Evolutionary conservation across 2,329 filamentous ascomycete species (phyloP), one percentile per base, ranked within the genome.

Genomic region (Arthrobotrys megalospora): DNA sequence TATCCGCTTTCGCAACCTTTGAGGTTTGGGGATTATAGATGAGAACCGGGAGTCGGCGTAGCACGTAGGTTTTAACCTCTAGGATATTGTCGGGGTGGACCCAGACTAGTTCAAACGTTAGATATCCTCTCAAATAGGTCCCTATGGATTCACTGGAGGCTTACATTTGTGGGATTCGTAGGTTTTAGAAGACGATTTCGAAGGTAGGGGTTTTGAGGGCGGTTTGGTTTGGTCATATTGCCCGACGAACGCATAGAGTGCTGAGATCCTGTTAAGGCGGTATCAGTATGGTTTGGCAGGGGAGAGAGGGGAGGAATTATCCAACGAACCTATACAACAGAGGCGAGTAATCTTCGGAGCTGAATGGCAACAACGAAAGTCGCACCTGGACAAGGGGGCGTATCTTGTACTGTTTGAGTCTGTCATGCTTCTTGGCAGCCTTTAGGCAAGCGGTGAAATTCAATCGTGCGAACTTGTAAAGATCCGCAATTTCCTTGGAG

Each of bases 381-480:
- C 93, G 92, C 82, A 97, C 91, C 85, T 97, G 93, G 85, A 98
- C 91, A 86, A 98, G 91, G 32, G 96, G 94, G 24, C 93, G 90
- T 81, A 98, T 92, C 84, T 91, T 93, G 87, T 98, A 98, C 28
- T 95, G 89, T 86, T 95, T 96, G 81, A 79, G 52, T 7, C 96
- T 92, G 85, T 99, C 96, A 85, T 99, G 96, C 86, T 99, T 99
- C 90, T 99, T 99, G 71, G 94, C 94, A 58, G 97, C 97, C 88
- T 99, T 99, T 83, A 97, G 89, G 85, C 98, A 97, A 58, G 94
- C 96, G 5, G 96, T 97, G 85, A 97, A 99, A 86, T 99, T 99
- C 86, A 97, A 91, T 80, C 91, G 92, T 85, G 93, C 96, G 86
- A 96, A 99, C 84, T 93, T 96, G 85, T 97, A 96, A 81, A 99